Evolutionary conservation across 371 early-diverging fungal species (phyloP), one percentile per base, ranked within the genome.

Genomic region (Nosema muscidifuracis): DNA sequence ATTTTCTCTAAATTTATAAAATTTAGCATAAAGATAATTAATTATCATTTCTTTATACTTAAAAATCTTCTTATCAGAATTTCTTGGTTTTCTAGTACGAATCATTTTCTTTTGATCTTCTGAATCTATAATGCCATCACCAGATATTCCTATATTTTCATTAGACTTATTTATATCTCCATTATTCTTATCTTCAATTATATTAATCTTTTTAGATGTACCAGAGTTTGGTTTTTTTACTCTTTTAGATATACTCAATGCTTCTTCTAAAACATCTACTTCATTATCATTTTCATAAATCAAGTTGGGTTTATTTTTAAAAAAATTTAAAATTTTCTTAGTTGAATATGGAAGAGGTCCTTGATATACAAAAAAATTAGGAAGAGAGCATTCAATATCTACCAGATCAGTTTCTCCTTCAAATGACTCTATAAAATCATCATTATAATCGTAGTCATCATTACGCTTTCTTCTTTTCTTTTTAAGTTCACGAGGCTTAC

Each of bases 281-380:
- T 53, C 55, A 26, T 26, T 53, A 20, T 26, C 28, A 2, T 26
- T 53, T 53, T 53, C 28, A 24, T 2, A 1, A 24, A 24, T 3
- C 7, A 26, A 26, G 18, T 7, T 16, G 10, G 55, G 55, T 66
- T 33, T 60, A 33, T 51, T 55, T 15, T 74, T 68, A 33, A 47
- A 73, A 18, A 57, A 42, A 24, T 60, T 64, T n/a, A 67, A 22
- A 20, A 78, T 58, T 56, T 71, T 78, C 51, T 71, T 74, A 6
- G 75, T 42, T 40, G 68, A 55, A 12, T 66, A 55, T 15, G 62
- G 43, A 15, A 80, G 12, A 51, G 9, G 28, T 13, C 81, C 81
- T 31, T 71, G 58, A 60, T 75, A 81, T 26, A 81, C 68, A 68
- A 81, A 81, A 67, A 81, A 81, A 53, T 81, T 74, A 24, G 65